Percentiles rank a stretch among this genome's conserved stretches.
These are phyloP conservation scores for Sarocladiaceae sp. DNA, from an alignment of 2,329 filamentous ascomycete genomes.

Conservation along the genomic window DNA sequence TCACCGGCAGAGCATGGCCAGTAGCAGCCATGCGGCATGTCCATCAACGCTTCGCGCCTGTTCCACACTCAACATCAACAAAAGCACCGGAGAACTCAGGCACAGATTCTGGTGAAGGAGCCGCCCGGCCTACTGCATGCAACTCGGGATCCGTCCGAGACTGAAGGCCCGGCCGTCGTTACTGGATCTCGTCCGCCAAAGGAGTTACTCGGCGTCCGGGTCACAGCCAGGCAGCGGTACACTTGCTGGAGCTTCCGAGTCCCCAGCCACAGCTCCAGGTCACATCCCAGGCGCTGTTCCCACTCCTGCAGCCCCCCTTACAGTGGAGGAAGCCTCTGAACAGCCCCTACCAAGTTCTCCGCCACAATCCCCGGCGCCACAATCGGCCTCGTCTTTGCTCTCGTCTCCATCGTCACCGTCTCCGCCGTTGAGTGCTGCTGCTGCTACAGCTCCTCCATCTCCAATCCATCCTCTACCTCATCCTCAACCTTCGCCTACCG, in stretches of 20 bases:
- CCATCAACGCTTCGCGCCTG: no score
- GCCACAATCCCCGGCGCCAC: conserved; percentile 24
- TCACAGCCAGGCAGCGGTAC: conserved; percentile 1
- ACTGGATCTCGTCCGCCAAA: conserved; percentile 41
- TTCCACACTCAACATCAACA: no score
- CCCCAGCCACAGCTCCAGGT: conserved; percentile 6
- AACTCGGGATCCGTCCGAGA: conserved; percentile 42
- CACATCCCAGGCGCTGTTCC: neutral
- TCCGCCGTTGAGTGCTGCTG: conserved; percentile 17
- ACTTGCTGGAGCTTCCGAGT: neutral
- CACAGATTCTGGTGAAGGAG: no score
- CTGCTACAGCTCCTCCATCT: conserved; percentile 13
- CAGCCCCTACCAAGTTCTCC: conserved; percentile 37
- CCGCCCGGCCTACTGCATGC: conserved; percentile 38
- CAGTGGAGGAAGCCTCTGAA: conserved; percentile 28
- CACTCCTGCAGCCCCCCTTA: neutral
- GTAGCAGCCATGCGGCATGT: no score
- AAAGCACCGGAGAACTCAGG: no score
- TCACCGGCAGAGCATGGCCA: no score
- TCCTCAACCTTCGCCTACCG: conserved; percentile 19
- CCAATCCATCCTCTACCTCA: conserved; percentile 19
- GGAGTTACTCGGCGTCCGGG: conserved; percentile 18
- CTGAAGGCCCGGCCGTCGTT: conserved; percentile 47
- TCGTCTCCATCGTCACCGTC: conserved; percentile 21
- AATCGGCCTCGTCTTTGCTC: conserved; percentile 11